Base-by-base conservation (phyloP, 2,329 filamentous ascomycete species). In the Acephala macrosclerotiorum region DNA sequence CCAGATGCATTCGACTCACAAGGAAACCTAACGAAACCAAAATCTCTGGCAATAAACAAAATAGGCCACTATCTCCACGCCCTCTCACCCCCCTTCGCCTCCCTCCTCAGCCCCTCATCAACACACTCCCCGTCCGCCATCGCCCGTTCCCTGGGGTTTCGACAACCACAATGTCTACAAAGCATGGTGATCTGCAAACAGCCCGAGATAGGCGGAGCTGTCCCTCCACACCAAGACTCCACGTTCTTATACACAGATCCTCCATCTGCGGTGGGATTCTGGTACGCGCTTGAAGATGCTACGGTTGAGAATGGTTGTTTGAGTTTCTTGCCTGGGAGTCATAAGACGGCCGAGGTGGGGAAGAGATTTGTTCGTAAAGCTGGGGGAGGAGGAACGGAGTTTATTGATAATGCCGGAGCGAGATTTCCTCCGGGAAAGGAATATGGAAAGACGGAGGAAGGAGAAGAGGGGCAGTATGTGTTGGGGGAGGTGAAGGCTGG, bases 121-220 rank as follows among this genome's bases (percentile, higher is more conserved):
- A 63, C 63, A 0, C 70, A 76, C 57, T 72, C 71, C 18, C 74
- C 75, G 1, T 70, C 74, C 3, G 75, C 79, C 53, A 77, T 82
- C 16, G 77, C 78, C 0, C 83, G 87, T 45, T 87, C 85, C 14
- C 76, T 80, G 49, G 78, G 79, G 0, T 79, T 75, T 78, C 42
- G 78, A 77, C 65, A 90, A 87, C 77, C 84, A 78, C 68, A 69
- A 59, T 87, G 85, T 66, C 83, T 99, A 60, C 96, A 99, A 83
- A 96, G 91, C 77, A 99, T 99, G 96, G 85, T 98, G 33, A 98
- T 99, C 73, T 97, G 94, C 87, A 99, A 99, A 79, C 95, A 97
- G 80, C 94, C 96, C 25, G 93, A 96, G 80, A 97, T 98, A 61
- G 96, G 96, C 33, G 95, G 92, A 25, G 91, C 92, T 1, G 96